Conservation (phyloP, 2,329 filamentous ascomycete species). For the Xylaria sp. region DNA sequence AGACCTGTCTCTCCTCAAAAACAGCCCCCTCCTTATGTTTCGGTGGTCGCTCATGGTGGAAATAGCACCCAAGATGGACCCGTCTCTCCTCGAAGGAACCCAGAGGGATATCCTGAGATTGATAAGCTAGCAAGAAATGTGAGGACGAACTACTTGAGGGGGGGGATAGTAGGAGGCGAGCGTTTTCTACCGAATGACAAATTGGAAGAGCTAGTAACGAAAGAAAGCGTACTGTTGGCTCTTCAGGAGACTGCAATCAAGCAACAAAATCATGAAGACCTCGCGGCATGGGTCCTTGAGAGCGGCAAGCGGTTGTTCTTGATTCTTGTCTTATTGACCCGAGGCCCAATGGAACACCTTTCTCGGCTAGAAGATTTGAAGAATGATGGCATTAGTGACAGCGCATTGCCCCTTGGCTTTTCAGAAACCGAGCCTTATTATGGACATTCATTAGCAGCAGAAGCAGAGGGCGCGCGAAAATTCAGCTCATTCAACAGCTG, state of each 20-base stretch:
- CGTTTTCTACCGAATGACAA: slow-evolving; percentile 21
- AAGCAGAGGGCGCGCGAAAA: background rate
- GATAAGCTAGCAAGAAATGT: slow-evolving; percentile 5
- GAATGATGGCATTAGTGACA: slow-evolving; percentile 19
- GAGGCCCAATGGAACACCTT: slow-evolving; percentile 9
- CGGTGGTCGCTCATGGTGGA: too few relatives aligned
- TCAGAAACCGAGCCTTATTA: background rate
- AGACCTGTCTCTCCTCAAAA: too few relatives aligned
- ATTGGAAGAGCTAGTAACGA: slow-evolving; percentile 26
- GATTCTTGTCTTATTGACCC: slow-evolving; percentile 22
- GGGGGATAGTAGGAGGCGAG: background rate
- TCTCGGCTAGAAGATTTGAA: slow-evolving; percentile 4
- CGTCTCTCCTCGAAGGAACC: background rate
- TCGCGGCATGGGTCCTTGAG: slow-evolving; percentile 24
- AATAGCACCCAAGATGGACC: background rate
- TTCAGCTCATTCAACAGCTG: slow-evolving; percentile 17
- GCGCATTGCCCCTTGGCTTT: slow-evolving; percentile 20
- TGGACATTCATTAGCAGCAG: slow-evolving; percentile 12
- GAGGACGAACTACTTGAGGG: slow-evolving; percentile 7
- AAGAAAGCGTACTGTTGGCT: slow-evolving; percentile 14
- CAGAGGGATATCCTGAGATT: background rate
- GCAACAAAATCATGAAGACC: slow-evolving; percentile 11
- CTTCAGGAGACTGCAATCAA: slow-evolving; percentile 23
- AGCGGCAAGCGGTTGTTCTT: slow-evolving; percentile 24
- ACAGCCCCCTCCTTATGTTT: too few relatives aligned